Evolutionary conservation across 768 basidiomycete genomes (phyloP).

Genomic region (Tricholoma sp.): DNA sequence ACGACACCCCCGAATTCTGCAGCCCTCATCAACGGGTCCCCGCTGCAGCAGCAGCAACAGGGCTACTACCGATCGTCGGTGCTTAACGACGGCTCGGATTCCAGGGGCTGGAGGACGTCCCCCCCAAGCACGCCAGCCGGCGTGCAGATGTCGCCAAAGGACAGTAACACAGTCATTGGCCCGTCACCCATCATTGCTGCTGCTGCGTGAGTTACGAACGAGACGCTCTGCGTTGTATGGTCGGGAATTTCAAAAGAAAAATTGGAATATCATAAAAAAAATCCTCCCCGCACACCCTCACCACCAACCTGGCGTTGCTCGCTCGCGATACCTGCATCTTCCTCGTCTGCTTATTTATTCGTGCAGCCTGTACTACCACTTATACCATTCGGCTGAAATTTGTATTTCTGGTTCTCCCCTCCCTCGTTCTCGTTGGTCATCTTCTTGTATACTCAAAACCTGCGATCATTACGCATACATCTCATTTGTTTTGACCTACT

Average conservation of each 20-base stretch:
- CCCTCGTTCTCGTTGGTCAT: background rate
- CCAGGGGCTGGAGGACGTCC: constrained; percentile 9
- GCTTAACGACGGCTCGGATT: constrained; percentile 6
- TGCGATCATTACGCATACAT: background rate
- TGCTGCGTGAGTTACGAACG: background rate
- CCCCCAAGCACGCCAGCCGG: background rate
- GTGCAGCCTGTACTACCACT: constrained; percentile 2
- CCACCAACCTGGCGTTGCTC: constrained; percentile 16
- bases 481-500: constrained; percentile 3
- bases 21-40: background rate
- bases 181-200: background rate
- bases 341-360: constrained; percentile 15
- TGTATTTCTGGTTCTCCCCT: background rate
- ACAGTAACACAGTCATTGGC: background rate
- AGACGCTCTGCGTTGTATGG: background rate
- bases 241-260: background rate
- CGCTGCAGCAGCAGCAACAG: constrained; percentile 1
- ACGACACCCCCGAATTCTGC: constrained; percentile 6
- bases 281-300: background rate
- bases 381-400: constrained; percentile 1
- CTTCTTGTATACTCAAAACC: background rate
- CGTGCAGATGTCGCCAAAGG: background rate
- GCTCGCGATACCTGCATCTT: constrained; percentile 16
- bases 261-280: background rate
- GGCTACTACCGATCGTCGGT: constrained; percentile 12